Conservation (phyloP, 2,329 filamentous ascomycete genomes). For the Zarea fungicola region DNA sequence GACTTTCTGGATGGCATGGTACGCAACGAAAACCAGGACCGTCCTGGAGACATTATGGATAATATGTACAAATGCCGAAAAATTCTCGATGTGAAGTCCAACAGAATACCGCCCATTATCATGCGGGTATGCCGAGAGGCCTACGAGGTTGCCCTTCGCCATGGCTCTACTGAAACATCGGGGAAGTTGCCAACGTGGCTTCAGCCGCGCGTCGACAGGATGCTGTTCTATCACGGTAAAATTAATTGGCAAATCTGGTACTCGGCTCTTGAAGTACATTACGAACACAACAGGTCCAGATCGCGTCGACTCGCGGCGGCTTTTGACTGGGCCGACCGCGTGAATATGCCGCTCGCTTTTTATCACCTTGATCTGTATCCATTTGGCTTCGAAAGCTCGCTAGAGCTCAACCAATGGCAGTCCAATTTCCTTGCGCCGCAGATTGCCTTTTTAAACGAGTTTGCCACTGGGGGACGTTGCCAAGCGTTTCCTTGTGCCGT, state of each 20-base stretch:
- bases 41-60: background rate
- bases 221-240: background rate
- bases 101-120: background rate
- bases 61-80: background rate
- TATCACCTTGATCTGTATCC: background rate
- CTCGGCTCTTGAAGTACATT: background rate
- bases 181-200: background rate
- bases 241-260: background rate
- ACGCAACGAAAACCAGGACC: background rate
- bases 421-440: background rate
- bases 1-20: background rate
- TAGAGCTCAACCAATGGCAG: background rate
- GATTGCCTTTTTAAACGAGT: background rate
- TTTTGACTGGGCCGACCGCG: background rate
- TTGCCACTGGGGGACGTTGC: background rate
- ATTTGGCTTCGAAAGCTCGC: background rate
- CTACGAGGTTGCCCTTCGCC: background rate
- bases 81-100: background rate
- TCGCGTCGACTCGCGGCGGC: background rate
- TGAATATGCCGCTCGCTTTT: background rate
- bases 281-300: background rate
- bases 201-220: background rate
- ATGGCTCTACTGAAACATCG: background rate
- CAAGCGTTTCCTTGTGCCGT: background rate
- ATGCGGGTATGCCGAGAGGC: background rate